A percentile compares a stretch with the other conserved stretches of the same genome.
Evolutionary conservation across 2,329 filamentous ascomycete species (phyloP).

Genomic region (Coniosporium tulheliwenetii): DNA sequence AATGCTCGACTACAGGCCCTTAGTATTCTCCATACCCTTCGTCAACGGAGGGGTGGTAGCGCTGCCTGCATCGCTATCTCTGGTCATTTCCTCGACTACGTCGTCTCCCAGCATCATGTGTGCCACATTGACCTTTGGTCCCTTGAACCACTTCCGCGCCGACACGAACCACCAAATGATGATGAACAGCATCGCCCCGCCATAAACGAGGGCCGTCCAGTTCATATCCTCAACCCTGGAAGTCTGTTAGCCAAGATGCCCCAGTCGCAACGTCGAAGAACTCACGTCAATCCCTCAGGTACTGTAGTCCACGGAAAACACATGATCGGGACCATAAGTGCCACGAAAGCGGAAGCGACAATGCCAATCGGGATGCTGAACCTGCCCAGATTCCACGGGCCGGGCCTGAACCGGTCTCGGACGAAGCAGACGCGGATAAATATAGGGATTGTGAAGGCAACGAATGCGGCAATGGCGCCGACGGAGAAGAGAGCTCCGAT

Average conservation of each 20-base stretch:
- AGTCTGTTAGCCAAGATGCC: no score
- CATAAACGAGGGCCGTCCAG: slow-evolving; percentile 53
- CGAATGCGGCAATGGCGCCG: slow-evolving; percentile 51
- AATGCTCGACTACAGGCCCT: no score
- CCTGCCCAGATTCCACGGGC: slow-evolving; percentile 52
- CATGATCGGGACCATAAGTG: slow-evolving; percentile 52
- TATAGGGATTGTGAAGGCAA: slow-evolving; percentile 43
- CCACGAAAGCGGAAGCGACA: slow-evolving; percentile 42
- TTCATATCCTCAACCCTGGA: slow-evolving; percentile 41
- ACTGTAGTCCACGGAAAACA: slow-evolving; percentile 35
- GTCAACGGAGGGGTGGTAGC: no score
- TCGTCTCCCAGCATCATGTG: slow-evolving; percentile 32
- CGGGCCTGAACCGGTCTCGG: slow-evolving; percentile 45
- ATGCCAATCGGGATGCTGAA: slow-evolving; percentile 42
- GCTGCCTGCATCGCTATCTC: background rate
- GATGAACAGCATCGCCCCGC: slow-evolving; percentile 43
- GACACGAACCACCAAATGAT: slow-evolving; percentile 48
- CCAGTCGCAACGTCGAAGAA: slow-evolving; percentile 1
- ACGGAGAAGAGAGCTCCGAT: slow-evolving; percentile 57
- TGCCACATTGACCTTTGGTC: slow-evolving; percentile 52
- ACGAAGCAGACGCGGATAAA: slow-evolving; percentile 45
- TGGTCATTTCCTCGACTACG: slow-evolving; percentile 6
- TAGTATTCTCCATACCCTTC: no score
- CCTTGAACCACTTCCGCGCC: slow-evolving; percentile 54
- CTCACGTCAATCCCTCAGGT: slow-evolving; percentile 23